These are phyloP conservation scores for Phytophthora tubulina DNA, from an alignment of 352 stramenopile species.

Conservation along the genomic window DNA sequence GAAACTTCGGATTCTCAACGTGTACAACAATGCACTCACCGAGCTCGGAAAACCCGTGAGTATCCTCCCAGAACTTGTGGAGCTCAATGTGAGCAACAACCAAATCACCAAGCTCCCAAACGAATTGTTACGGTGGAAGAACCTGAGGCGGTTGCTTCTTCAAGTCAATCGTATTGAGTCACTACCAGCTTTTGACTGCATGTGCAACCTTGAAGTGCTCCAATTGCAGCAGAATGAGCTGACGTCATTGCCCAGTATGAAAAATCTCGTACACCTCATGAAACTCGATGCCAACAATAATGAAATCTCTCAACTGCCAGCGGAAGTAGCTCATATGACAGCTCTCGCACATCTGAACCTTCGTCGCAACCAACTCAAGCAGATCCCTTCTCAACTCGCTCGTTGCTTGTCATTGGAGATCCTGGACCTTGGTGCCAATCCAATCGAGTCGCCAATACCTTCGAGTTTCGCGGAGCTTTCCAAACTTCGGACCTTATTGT, in stretches of 20 bases:
- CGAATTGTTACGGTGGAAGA: constrained; percentile 58
- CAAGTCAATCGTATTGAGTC: constrained; percentile 64
- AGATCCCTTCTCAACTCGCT: constrained; percentile 58
- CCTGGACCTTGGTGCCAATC: constrained; percentile 76
- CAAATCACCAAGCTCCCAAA: constrained; percentile 48
- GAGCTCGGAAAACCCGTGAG: constrained; percentile 57
- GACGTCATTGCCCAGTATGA: constrained; percentile 66
- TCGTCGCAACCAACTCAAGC: constrained; percentile 63
- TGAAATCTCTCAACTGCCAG: constrained; percentile 57
- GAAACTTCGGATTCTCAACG: constrained; percentile 66
- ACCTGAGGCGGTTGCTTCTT: constrained; percentile 63
- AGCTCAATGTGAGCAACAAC: constrained; percentile 83
- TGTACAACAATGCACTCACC: constrained; percentile 83
- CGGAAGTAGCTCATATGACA: constrained; percentile 59
- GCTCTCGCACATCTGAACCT: constrained; percentile 74
- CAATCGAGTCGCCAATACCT: constrained; percentile 56
- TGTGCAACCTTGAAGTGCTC: constrained; percentile 72
- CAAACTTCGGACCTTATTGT: constrained; percentile 72
- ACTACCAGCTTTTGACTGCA: constrained; percentile 54
- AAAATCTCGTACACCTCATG: constrained; percentile 66
- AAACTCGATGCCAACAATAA: constrained; percentile 88
- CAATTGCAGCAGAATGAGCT: constrained; percentile 75
- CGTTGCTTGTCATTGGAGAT: constrained; percentile 68
- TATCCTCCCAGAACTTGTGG: constrained; percentile 64
- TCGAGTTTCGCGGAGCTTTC: constrained; percentile 50